phyloP scores from a whole-genome alignment of 2,329 filamentous ascomycete genomes.

The Botryosphaeria dothidea region DNA sequence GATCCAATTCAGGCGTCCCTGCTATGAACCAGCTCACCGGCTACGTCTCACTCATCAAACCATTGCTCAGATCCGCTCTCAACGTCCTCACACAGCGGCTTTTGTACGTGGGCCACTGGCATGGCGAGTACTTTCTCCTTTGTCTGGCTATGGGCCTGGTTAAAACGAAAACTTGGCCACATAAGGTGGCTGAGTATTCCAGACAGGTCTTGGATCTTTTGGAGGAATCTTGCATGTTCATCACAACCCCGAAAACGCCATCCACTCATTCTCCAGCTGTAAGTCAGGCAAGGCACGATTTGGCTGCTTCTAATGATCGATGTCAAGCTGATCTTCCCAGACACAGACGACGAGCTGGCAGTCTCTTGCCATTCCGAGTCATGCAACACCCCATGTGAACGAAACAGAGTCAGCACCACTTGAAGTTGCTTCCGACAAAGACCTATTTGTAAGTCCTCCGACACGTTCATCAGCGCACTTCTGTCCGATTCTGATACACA shows the following conservation, averaged over 20 bases:
- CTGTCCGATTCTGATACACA: neutral
- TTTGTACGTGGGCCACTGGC: neutral
- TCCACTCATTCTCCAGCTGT: neutral
- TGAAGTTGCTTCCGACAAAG: neutral
- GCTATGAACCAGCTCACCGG: neutral
- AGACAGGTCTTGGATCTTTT: neutral
- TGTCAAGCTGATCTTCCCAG: neutral
- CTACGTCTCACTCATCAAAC: constrained; percentile 1
- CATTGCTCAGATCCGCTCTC: neutral
- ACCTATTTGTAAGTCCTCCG: neutral
- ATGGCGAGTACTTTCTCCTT: neutral
- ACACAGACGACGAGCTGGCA: neutral
- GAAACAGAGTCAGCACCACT: neutral
- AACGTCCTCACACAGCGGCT: neutral
- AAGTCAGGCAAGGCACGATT: neutral
- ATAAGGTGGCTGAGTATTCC: neutral
- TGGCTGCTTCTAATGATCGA: no score
- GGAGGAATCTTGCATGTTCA: neutral
- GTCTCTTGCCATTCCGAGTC: neutral
- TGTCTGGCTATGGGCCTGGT: constrained; percentile 4
- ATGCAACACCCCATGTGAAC: neutral
- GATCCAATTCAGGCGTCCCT: neutral
- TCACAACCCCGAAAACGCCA: constrained; percentile 1
- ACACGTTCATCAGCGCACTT: no score
- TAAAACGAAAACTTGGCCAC: neutral